A percentile compares a stretch with the other conserved stretches of the same genome.
Conservation (phyloP, 2,329 filamentous ascomycete genomes). For the Penicillium sp. region DNA sequence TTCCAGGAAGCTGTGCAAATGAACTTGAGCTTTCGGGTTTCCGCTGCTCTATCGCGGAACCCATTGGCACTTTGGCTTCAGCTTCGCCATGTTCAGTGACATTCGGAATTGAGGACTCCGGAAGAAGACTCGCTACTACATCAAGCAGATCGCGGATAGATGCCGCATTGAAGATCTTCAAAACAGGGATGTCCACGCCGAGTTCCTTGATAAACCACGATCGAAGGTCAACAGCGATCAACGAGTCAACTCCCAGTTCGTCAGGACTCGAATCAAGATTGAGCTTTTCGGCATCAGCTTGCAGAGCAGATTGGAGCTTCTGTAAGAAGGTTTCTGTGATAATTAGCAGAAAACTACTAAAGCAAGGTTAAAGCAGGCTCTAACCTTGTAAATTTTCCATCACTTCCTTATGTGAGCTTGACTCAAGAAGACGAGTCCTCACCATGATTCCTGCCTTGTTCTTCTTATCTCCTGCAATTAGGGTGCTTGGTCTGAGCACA, state of each 20-base stretch:
- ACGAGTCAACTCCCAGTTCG: slow-evolving; percentile 25
- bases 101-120: slow-evolving; percentile 12
- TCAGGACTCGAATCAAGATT: slow-evolving; percentile 19
- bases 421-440: slow-evolving; percentile 16
- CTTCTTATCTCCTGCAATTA: slow-evolving; percentile 13
- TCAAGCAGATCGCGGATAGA: slow-evolving; percentile 19
- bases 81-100: background rate
- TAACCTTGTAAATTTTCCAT: slow-evolving; percentile 17
- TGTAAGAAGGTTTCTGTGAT: slow-evolving; percentile 14
- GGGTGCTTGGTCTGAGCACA: slow-evolving; percentile 12
- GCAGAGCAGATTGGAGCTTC: slow-evolving; percentile 19
- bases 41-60: background rate
- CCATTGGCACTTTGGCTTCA: background rate
- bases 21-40: too few relatives aligned
- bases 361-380: background rate
- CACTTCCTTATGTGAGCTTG: slow-evolving; percentile 10
- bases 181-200: slow-evolving; percentile 21
- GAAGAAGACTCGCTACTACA: slow-evolving; percentile 8
- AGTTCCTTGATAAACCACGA: slow-evolving; percentile 27
- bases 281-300: slow-evolving; percentile 13
- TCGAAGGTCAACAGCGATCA: slow-evolving; percentile 26
- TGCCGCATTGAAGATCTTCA: slow-evolving; percentile 25
- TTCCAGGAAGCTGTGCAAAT: background rate
- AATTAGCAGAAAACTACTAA: too few relatives aligned
- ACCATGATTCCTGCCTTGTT: slow-evolving; percentile 11